Base-by-base conservation (phyloP, 1,284 basidiomycete species). In the Exobasidium cylindrosporum region DNA sequence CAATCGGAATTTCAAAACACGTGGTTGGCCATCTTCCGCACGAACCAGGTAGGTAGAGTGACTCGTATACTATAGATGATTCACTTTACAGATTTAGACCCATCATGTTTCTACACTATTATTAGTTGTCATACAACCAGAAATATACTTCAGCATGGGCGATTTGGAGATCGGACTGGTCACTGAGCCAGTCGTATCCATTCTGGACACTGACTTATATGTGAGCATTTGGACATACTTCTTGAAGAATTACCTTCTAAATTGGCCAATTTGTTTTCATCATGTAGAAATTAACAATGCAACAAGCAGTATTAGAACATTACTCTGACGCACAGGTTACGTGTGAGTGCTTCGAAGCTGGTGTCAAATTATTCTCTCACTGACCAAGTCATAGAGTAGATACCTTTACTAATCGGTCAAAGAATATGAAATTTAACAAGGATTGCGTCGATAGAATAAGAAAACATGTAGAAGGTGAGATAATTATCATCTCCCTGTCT, bases 161-260 rank as follows among this genome's bases (percentile, higher is more conserved):
- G n/a, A n/a, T n/a, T n/a, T n/a, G n/a, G n/a, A n/a, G n/a, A n/a
- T n/a, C n/a, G n/a, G n/a, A n/a, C n/a, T 40, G 35, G 17, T 10
- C 17, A 17, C 35, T 40, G 23, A 57, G 26, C 60, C 60, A 17
- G 60, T 62, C 23, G 58, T 67, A 17, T 92, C 91, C 30, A 84
- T 97, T 59, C 85, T 98, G 60, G 95, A 97, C 81, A 96, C 93
- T 0, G 95, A 98, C 80, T 83, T 97, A 45, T 97, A 98, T 87
- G 47, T 50, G 47, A 50, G 47, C 29, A 50, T 7, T 7, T 24
- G 60, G 45, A 72, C 53, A 1, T 13, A 13, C 5, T 7, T 13
- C 7, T 24, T 45, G 4, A 46, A 10, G 35, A 40, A 40, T 40
- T 17, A 7, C 17, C 17, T 40, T 45, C 29, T 6, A 45, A 44